A percentile compares a stretch with the other conserved stretches of the same genome.
Conservation (phyloP, 371 early-diverging fungal genomes). For the Paraphysoderma sedebokerense region DNA sequence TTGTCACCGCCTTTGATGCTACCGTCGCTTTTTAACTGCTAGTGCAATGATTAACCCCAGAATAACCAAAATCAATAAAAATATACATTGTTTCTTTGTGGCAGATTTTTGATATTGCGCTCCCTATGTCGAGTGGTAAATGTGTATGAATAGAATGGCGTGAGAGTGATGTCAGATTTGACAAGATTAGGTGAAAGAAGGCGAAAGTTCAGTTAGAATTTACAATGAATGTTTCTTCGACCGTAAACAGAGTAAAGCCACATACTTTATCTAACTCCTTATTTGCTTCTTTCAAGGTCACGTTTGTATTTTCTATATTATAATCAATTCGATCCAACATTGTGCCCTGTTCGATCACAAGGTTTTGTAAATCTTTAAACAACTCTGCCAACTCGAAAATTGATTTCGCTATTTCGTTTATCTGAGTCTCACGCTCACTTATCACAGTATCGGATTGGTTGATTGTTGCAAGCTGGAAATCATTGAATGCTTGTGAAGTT, state of each 20-base stretch:
- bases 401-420: conserved; percentile 81
- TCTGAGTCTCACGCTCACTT: conserved; percentile 70
- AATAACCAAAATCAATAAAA: conserved; percentile 38
- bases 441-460: conserved; percentile 51
- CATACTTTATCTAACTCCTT: conserved; percentile 64
- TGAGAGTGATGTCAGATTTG: neutral
- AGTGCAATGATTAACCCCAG: conserved; percentile 36
- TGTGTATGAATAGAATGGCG: neutral
- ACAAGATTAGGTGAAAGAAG: neutral
- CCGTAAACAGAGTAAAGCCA: neutral
- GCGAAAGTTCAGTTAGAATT: neutral
- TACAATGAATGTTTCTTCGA: neutral
- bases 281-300: conserved; percentile 64
- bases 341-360: conserved; percentile 95
- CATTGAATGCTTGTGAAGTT: conserved; percentile 48
- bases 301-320: conserved; percentile 72
- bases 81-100: conserved; percentile 39
- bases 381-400: conserved; percentile 78
- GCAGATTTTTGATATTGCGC: conserved; percentile 44
- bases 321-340: conserved; percentile 93
- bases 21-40: conserved; percentile 46
- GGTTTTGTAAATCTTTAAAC: conserved; percentile 75
- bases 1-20: too few relatives aligned
- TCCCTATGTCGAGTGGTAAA: conserved; percentile 16
- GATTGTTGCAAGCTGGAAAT: conserved; percentile 57